A percentile compares a stretch with the other conserved stretches of the same genome.
These are phyloP conservation scores for Marasmius fiardii DNA, from an alignment of 1,284 basidiomycete genomes.

Conservation along the genomic window DNA sequence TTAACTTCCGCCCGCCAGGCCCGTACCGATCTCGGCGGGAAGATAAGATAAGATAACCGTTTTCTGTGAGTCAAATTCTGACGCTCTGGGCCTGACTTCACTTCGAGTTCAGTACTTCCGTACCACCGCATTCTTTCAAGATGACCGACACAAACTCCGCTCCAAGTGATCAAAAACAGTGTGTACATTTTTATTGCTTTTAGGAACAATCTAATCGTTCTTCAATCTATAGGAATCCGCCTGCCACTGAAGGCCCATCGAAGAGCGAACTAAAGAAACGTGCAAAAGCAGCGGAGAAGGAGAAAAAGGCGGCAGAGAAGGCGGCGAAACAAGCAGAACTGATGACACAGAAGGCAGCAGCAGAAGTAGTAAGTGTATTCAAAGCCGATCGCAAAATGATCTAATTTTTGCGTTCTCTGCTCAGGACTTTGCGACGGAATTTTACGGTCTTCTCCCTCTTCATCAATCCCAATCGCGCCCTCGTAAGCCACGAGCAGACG, in stretches of 20 bases:
- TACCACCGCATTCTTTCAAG: background rate
- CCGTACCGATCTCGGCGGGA: background rate
- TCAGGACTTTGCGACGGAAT: conserved; percentile 82
- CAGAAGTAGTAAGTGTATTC: conserved; percentile 56
- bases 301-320: conserved; percentile 84
- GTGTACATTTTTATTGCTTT: conserved; percentile 1
- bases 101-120: background rate
- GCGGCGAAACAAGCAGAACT: conserved; percentile 78
- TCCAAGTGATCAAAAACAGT: conserved; percentile 11
- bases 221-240: conserved; percentile 3
- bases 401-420: background rate
- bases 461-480: conserved; percentile 86
- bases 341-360: conserved; percentile 70
- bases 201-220: background rate
- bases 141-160: conserved; percentile 4
- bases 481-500: conserved; percentile 49
- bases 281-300: conserved; percentile 91
- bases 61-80: too few species aligned
- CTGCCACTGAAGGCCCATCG: conserved; percentile 55
- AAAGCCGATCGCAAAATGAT: background rate
- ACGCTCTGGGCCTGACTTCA: too few species aligned
- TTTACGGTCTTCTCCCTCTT: conserved; percentile 89
- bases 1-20: background rate
- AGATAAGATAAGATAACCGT: background rate
- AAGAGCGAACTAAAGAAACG: conserved; percentile 94